phyloP scores from a whole-genome alignment of 1,284 basidiomycete species.

The Ceraceosorus guamensis region DNA sequence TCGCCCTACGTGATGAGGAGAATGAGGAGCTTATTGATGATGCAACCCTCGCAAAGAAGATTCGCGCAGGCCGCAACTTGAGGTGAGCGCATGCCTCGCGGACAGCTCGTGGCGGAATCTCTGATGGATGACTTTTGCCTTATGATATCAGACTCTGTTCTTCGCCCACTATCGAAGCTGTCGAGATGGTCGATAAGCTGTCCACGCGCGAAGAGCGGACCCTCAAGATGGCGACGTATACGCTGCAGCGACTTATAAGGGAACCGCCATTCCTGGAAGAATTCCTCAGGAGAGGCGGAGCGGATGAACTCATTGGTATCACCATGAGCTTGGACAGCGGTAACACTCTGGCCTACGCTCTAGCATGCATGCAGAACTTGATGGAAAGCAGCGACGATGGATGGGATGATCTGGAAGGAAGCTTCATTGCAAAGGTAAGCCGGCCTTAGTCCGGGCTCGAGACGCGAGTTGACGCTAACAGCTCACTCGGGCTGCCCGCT shows the following conservation, averaged over 20 bases:
- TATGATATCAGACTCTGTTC: slow-evolving; percentile 71
- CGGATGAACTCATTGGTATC: slow-evolving; percentile 30
- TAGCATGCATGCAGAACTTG: slow-evolving; percentile 74
- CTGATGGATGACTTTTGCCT: slow-evolving; percentile 58
- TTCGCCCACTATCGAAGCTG: slow-evolving; percentile 71
- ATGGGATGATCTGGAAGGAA: slow-evolving; percentile 64
- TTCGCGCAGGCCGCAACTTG: slow-evolving; percentile 35
- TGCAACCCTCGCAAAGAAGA: slow-evolving; percentile 39
- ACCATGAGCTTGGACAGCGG: slow-evolving; percentile 55
- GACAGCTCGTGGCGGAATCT: slow-evolving; percentile 73
- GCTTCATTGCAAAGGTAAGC: slow-evolving; percentile 61
- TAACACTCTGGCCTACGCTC: slow-evolving; percentile 78
- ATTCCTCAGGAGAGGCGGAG: slow-evolving; percentile 70
- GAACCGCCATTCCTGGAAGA: slow-evolving; percentile 81
- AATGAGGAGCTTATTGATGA: slow-evolving; percentile 83
- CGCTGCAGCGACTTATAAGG: slow-evolving; percentile 76
- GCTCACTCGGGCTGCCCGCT: too few relatives aligned
- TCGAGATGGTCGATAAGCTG: slow-evolving; percentile 69
- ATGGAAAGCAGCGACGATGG: slow-evolving; percentile 48
- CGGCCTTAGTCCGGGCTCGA: too few relatives aligned
- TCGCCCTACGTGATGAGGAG: slow-evolving; percentile 73
- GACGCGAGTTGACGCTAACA: background rate
- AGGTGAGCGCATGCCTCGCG: slow-evolving; percentile 50
- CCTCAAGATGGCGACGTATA: slow-evolving; percentile 65
- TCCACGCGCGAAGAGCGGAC: slow-evolving; percentile 57